Base-by-base conservation (phyloP, 768 basidiomycete species). In the Hydnomerulius pinastri region DNA sequence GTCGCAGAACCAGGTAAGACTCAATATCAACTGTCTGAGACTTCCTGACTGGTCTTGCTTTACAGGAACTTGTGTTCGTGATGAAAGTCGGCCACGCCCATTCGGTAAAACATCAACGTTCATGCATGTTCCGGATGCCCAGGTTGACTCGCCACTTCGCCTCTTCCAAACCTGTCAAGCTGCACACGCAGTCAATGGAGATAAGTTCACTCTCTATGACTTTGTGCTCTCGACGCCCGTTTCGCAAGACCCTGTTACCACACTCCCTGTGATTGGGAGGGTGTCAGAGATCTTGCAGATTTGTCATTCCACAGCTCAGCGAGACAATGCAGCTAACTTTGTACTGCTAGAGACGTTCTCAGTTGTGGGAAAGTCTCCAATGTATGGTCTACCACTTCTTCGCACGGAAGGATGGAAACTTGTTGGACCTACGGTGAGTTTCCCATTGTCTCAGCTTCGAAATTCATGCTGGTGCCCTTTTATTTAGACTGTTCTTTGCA, bases 401-500 rank as follows among this genome's bases (percentile, higher is more conserved):
- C 37, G 37, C 17, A 17, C 37, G 9, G n/a, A 7, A 7, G 37
- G 37, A n/a, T 39, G 37, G 37, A 8, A 23, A 39, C 21, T 42
- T 13, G 8, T 42, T 42, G 40, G 17, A 13, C 18, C 20, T 13
- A 7, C 20, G 20, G 24, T 42, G 23, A 18, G 23, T 42, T 42
- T 18, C 17, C 23, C 40, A 42, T 42, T 24, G n/a, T 7, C 17
- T 7, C 7, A 21, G 7, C 40, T 42, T 20, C 8, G 24, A 7
- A 17, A 7, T 8, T 7, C 15, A n/a, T 9, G 15, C 37, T 7
- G 7, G 7, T 32, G 18, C n/a, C n/a, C n/a, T n/a, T n/a, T n/a
- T n/a, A n/a, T n/a, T 28, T 49, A 58, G 56, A 41, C 47, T 24
- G 36, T 59, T 4, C n/a, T 46, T 6, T 61, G 57, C 51, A 48